Evolutionary conservation across 2,329 filamentous ascomycete genomes (phyloP).

Genomic region (Neonectria sp.): DNA sequence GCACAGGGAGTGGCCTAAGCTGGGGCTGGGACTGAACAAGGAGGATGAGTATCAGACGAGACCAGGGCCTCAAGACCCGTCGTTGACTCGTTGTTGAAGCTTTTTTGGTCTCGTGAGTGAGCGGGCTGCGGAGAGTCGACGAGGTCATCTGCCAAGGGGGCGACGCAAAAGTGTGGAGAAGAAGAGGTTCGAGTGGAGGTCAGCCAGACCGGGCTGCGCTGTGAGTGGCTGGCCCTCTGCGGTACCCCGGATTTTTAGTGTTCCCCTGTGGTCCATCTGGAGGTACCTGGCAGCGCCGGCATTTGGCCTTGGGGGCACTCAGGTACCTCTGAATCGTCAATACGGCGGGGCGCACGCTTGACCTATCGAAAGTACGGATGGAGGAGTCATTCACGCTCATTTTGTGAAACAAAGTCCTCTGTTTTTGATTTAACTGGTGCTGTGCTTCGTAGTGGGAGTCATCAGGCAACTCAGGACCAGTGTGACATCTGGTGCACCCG

Average conservation of each 20-base stretch:
- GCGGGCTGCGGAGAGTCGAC: conserved; percentile 34
- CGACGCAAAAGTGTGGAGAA: conserved; percentile 24
- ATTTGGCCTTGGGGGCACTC: not conserved
- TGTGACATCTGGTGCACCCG: not conserved
- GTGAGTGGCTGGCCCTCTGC: conserved; percentile 40
- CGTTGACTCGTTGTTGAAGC: conserved; percentile 9
- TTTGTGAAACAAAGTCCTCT: conserved; percentile 1
- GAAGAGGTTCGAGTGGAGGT: conserved; percentile 24
- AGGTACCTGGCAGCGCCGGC: conserved; percentile 25
- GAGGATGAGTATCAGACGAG: not conserved
- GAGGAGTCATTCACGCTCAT: conserved; percentile 5
- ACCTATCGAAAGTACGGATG: not conserved
- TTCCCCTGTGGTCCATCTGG: conserved; percentile 16
- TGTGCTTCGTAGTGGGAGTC: not conserved
- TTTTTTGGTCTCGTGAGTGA: conserved; percentile 42
- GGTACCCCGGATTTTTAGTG: conserved; percentile 44
- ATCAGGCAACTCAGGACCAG: not conserved
- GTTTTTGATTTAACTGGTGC: not conserved
- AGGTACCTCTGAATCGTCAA: conserved; percentile 9
- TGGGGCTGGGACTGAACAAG: not conserved
- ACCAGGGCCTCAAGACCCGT: conserved; percentile 11
- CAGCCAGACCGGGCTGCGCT: conserved; percentile 15
- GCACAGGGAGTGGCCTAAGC: conserved; percentile 3
- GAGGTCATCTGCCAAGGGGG: conserved; percentile 44
- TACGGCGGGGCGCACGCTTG: conserved; percentile 6